phyloP scores from a whole-genome alignment of 164 flowering plant species.

The Chimonanthus praecox region DNA sequence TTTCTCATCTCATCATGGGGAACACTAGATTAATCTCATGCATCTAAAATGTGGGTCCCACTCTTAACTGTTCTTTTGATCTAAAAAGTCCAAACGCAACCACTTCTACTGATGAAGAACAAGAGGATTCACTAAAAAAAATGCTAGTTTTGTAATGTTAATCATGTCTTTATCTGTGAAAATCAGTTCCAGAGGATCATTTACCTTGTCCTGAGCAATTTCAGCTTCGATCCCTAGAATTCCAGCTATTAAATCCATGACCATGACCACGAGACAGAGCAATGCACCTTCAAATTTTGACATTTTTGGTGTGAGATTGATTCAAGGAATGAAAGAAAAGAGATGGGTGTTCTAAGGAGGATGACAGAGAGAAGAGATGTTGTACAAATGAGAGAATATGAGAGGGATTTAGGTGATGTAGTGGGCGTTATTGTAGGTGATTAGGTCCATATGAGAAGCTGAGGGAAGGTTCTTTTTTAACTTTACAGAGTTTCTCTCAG shows the following conservation, averaged over 20 bases:
- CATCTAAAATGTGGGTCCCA: too few relatives aligned
- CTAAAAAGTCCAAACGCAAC: too few relatives aligned
- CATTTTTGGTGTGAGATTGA: background rate
- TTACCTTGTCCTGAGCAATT: background rate
- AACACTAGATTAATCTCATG: too few relatives aligned
- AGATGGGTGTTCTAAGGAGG: background rate
- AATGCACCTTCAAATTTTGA: background rate
- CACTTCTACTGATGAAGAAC: too few relatives aligned
- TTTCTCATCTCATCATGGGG: too few relatives aligned
- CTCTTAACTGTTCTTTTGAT: too few relatives aligned
- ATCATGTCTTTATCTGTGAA: background rate
- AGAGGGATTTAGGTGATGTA: background rate
- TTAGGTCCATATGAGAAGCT: background rate
- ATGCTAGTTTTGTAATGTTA: too few relatives aligned
- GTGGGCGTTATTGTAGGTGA: too few relatives aligned
- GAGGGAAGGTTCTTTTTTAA: background rate
- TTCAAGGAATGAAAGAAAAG: background rate
- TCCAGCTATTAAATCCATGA: background rate
- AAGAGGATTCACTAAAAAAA: too few relatives aligned
- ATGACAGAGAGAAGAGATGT: background rate
- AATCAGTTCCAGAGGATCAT: background rate
- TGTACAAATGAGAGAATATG: background rate
- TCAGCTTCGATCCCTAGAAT: background rate
- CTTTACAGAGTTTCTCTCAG: background rate
- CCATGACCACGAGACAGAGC: background rate